phyloP scores from a whole-genome alignment of 768 basidiomycete genomes.

The Trichaptum fuscoviolaceum region DNA sequence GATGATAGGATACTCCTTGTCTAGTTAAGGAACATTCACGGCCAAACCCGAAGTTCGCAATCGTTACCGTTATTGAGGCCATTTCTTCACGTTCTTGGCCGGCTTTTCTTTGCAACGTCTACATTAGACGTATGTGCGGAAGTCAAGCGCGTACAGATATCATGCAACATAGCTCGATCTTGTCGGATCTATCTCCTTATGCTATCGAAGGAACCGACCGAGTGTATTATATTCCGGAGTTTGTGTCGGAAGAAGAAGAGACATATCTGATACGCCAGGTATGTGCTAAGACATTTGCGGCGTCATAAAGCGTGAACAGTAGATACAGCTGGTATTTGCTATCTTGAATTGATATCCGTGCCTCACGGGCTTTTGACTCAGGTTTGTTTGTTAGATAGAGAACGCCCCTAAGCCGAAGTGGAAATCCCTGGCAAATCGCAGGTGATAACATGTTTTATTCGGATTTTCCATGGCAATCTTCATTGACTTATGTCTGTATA shows the following conservation, averaged over 20 bases:
- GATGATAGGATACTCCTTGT: not conserved
- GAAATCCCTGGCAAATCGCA: constrained; percentile 68
- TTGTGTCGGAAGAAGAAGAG: constrained; percentile 71
- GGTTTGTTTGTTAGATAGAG: constrained; percentile 46
- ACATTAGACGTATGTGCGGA: too few relatives aligned
- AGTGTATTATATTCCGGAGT: constrained; percentile 71
- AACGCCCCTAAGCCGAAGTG: constrained; percentile 79
- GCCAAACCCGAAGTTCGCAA: too few relatives aligned
- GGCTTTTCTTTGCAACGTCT: too few relatives aligned
- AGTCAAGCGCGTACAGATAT: too few relatives aligned
- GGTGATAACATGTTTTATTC: constrained; percentile 36
- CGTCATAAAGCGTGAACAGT: not conserved
- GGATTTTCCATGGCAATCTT: not conserved
- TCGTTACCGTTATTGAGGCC: too few relatives aligned
- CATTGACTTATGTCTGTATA: not conserved
- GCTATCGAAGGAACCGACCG: constrained; percentile 26
- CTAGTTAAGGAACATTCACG: too few relatives aligned
- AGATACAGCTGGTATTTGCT: not conserved
- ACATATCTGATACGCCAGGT: constrained; percentile 74
- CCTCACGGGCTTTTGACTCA: constrained; percentile 13
- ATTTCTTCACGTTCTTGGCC: too few relatives aligned
- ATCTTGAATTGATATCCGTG: not conserved
- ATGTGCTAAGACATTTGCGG: constrained; percentile 6
- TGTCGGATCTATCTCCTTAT: not conserved
- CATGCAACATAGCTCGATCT: not conserved